Conservation (phyloP, 495 filamentous ascomycete genomes). For the Aspergillus biplanus region DNA sequence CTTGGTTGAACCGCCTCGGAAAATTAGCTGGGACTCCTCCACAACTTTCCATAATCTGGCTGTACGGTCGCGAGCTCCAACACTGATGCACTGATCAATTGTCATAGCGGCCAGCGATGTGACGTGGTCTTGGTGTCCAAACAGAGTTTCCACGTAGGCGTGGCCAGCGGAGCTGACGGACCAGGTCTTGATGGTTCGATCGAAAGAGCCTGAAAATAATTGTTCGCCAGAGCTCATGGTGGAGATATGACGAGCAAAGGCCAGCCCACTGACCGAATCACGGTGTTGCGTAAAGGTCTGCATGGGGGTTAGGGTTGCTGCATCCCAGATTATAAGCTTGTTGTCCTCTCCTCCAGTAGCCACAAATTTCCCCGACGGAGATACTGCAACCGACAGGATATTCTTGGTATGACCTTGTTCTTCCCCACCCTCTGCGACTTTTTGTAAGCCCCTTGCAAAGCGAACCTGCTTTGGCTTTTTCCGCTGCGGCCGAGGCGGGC, state of each 20-base stretch:
- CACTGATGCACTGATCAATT: constrained; percentile 85
- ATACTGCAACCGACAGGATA: constrained; percentile 84
- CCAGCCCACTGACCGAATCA: constrained; percentile 79
- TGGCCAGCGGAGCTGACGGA: constrained; percentile 61
- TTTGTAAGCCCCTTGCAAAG: constrained; percentile 65
- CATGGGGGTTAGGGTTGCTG: constrained; percentile 72
- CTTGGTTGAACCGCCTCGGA: constrained; percentile 74
- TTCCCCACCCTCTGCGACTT: constrained; percentile 60
- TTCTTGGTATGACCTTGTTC: constrained; percentile 74
- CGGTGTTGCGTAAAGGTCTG: constrained; percentile 91
- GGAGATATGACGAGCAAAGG: constrained; percentile 80
- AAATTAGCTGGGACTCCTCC: constrained; percentile 93
- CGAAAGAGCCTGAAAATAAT: constrained; percentile 82
- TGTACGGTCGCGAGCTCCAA: constrained; percentile 87
- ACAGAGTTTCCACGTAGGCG: constrained; percentile 92
- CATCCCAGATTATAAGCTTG: constrained; percentile 84
- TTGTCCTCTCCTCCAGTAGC: constrained; percentile 87
- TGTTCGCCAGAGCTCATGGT: constrained; percentile 67
- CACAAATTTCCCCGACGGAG: constrained; percentile 84
- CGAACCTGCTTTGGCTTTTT: constrained; percentile 72
- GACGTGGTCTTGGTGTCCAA: constrained; percentile 92
- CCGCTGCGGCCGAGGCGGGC: constrained; percentile 63
- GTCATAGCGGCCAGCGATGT: constrained; percentile 79
- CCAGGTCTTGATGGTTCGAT: constrained; percentile 89
- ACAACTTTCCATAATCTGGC: constrained; percentile 97